Evolutionary conservation across 495 filamentous ascomycete species (phyloP), one percentile per base, ranked within the genome.

Genomic region (Pyrenopolyporus hunteri): DNA sequence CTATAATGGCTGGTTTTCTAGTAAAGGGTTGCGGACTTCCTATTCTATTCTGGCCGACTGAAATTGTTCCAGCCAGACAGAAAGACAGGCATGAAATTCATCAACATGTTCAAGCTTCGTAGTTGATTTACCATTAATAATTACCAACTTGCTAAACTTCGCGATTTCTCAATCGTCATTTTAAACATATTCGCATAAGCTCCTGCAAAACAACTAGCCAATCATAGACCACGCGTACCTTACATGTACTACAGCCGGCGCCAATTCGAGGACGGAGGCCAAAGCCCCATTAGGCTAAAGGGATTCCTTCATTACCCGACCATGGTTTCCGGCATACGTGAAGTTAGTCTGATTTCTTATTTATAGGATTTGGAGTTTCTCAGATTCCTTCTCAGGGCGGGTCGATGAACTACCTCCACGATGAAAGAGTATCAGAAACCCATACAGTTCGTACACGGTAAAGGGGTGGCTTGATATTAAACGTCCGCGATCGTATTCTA

Each of bases 211-310:
- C 19, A 5, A 40, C 37, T 9, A 20, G 19, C 59, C 59, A 63
- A 57, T 57, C 46, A 56, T 33, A 25, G 26, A 31, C 6, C 20
- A 46, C 11, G 25, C n/a, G 53, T 63, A 63, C 59, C 52, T 63
- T 57, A 40, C 46, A 57, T 63, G 44, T 47, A 14, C 13, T 35
- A 48, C 50, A 14, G 13, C 28, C 25, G 17, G 26, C 37, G 26
- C 36, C 31, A 36, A 44, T 29, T 44, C 8, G 36, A 44, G 29
- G 28, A 31, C 40, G 51, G 51, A 51, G 32, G 51, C n/a, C 42
- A 20, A 11, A 29, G 7, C 44, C 23, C 44, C 51, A 47, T 42
- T 50, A 57, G 51, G 59, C 29, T 29, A 54, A 42, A 48, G 25
- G 14, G 14, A n/a, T 25, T 4, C 6, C 14, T 52, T 36, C 13